Base-by-base conservation (phyloP, 1,284 basidiomycete species). In the Ceraceosorus guamensis region DNA sequence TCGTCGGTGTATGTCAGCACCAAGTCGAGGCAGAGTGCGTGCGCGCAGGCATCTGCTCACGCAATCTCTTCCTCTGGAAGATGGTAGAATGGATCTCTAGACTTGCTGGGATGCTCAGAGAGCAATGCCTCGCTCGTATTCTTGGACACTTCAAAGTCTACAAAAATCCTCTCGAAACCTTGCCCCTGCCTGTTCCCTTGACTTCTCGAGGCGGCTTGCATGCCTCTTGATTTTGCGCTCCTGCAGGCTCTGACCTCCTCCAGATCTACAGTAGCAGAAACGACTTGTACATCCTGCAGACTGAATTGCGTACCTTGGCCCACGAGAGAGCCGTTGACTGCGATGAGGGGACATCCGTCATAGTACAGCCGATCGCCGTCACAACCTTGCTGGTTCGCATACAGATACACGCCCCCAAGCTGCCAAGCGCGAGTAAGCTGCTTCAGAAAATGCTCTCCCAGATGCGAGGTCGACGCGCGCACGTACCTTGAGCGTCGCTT, bases 351-450 rank as follows among this genome's bases (percentile, higher is more conserved):
- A 63, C 90, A 93, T 34, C 95, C 93, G 70, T 98, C 95, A 75
- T 97, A 98, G 80, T 98, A 98, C 1, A 97, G 81, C 31, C 93
- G 84, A 75, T 98, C 93, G 3, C 95, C 93, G 73, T 98, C 93
- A 74, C 95, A 99, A 5, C 95, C 93, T 81, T 96, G 92, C 75
- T 99, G 93, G 75, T 99, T 99, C 7, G 93, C 89, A 68, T 98
- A 99, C 6, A 99, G 83, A 77, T 98, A 98, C 51, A 97, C 84
- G 4, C 95, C 93, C 18, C 93, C 95, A 34, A 91, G 83, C 91
- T 95, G 65, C 5, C 55, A 24, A 3, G 24, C 24, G 48, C 30
- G 56, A 45, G 47, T 52, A 2, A 52, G 47, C 2, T 7, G n/a
- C 18, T 2, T 11, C 37, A 7, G 7, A 53, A 47, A n/a, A 4